Evolutionary conservation across 2,329 filamentous ascomycete species (phyloP).

Genomic region (Fusarium ramigenum): DNA sequence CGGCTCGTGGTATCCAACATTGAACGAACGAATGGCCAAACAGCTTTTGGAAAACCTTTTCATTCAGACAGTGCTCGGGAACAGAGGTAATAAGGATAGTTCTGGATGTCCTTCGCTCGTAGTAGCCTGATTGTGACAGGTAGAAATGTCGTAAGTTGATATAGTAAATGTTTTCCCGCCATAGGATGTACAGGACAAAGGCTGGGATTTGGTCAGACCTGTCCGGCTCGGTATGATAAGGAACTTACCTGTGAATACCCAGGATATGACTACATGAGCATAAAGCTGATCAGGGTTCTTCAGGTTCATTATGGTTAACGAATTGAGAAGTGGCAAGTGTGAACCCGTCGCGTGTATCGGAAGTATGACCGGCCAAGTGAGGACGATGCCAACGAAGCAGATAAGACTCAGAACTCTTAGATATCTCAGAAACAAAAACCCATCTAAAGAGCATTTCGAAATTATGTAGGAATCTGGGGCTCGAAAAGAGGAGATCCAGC

Average conservation of each 20-base stretch:
- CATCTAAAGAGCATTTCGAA: neutral
- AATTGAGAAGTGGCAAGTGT: neutral
- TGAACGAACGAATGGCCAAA: neutral
- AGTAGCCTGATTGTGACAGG: neutral
- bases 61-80: neutral
- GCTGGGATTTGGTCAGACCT: accelerated
- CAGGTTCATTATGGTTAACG: neutral
- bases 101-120: neutral
- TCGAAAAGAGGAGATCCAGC: neutral
- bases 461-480: neutral
- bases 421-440: neutral
- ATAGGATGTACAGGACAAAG: accelerated
- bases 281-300: accelerated
- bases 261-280: neutral
- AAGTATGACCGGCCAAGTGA: neutral
- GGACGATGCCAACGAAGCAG: neutral
- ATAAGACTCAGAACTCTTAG: neutral
- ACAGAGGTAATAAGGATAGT: accelerated
- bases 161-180: neutral
- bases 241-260: neutral
- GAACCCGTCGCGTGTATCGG: neutral
- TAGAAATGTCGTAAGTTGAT: neutral
- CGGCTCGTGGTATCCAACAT: neutral
- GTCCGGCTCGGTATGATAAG: accelerated
- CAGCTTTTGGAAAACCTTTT: neutral